Percentiles rank a stretch among this genome's conserved stretches.
phyloP scores from a whole-genome alignment of 2,329 filamentous ascomycete genomes.

The Hymenoscyphus albidus region DNA sequence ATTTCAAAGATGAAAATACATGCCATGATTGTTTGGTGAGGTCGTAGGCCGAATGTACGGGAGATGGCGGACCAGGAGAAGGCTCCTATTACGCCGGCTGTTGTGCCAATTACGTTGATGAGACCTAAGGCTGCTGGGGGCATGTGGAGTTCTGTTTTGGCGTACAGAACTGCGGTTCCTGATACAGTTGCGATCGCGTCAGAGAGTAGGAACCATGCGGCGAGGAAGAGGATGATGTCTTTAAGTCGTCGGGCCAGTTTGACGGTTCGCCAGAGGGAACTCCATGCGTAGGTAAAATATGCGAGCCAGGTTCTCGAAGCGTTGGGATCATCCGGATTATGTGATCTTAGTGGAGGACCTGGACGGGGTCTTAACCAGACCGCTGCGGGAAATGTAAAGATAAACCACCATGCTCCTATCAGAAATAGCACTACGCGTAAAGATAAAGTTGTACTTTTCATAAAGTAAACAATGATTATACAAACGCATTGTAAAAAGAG shows the following conservation, averaged over 20 bases:
- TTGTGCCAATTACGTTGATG: constrained; percentile 89
- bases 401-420: constrained; percentile 87
- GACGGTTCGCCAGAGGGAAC: constrained; percentile 75
- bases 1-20: constrained; percentile 88
- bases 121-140: constrained; percentile 79
- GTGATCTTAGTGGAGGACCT: constrained; percentile 67
- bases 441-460: constrained; percentile 77
- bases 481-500: constrained; percentile 78
- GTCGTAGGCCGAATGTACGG: constrained; percentile 62
- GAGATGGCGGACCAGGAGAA: constrained; percentile 86
- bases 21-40: constrained; percentile 85
- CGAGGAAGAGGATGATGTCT: constrained; percentile 75
- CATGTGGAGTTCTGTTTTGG: constrained; percentile 91
- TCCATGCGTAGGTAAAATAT: constrained; percentile 83
- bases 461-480: constrained; percentile 70
- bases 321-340: constrained; percentile 20
- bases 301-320: constrained; percentile 54
- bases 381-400: constrained; percentile 84
- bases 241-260: constrained; percentile 67
- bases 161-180: constrained; percentile 91
- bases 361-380: constrained; percentile 85
- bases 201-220: constrained; percentile 89
- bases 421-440: constrained; percentile 82
- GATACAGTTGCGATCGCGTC: constrained; percentile 94
- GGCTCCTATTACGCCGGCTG: constrained; percentile 79